A percentile compares a stretch with the other conserved stretches of the same genome.
Conservation (phyloP, 2,329 filamentous ascomycete genomes). For the Xylaria sp. region DNA sequence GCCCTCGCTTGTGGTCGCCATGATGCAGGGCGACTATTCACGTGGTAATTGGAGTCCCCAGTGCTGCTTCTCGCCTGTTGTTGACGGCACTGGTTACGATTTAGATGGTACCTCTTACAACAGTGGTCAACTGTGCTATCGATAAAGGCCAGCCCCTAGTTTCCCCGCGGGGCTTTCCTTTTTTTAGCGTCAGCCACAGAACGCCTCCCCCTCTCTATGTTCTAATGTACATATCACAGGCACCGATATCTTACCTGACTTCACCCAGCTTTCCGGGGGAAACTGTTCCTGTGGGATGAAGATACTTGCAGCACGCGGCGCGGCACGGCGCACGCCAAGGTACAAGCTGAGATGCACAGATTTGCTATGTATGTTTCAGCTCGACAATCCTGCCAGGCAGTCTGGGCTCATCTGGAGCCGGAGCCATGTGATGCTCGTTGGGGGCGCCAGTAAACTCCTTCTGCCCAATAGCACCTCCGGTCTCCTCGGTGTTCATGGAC, state of each 20-base stretch:
- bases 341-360: constrained; percentile 22
- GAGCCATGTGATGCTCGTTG: constrained; percentile 6
- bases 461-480: neutral
- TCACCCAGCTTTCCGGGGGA: neutral
- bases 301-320: neutral
- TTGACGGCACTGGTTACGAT: neutral
- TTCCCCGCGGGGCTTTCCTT: neutral
- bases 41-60: neutral
- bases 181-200: constrained; percentile 11
- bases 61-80: neutral
- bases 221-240: neutral
- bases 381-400: neutral
- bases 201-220: constrained; percentile 9
- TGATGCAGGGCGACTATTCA: neutral
- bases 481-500: neutral
- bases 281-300: neutral
- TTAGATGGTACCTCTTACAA: neutral
- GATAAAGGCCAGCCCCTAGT: neutral
- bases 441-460: neutral
- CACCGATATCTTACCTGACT: neutral
- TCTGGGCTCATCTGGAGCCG: neutral
- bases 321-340: neutral
- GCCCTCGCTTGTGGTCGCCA: constrained; percentile 25
- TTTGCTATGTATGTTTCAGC: constrained; percentile 1
- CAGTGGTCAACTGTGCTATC: neutral